phyloP scores from a whole-genome alignment of 2,329 filamentous ascomycete genomes.

The Chalaropsis thielavioides region DNA sequence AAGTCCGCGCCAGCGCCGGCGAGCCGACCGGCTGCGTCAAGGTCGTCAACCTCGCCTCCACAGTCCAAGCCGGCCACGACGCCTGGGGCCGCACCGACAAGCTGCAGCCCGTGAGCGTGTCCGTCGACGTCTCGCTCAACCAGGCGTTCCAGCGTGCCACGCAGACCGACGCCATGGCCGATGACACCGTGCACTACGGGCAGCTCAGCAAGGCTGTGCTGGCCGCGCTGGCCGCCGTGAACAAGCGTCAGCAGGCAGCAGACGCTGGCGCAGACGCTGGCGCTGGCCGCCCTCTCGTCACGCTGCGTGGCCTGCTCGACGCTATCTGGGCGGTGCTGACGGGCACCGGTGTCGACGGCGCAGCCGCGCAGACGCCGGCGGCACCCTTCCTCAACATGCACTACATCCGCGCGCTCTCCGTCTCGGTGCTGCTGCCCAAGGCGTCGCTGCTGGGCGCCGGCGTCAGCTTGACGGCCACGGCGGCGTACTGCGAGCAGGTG shows the following conservation, averaged over 20 bases:
- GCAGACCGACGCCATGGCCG: conserved; percentile 42
- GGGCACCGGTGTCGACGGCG: conserved; percentile 19
- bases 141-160: conserved; percentile 44
- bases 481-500: conserved; percentile 27
- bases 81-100: conserved; percentile 50
- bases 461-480: conserved; percentile 37
- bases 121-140: conserved; percentile 42
- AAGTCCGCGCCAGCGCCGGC: conserved; percentile 28
- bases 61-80: conserved; percentile 43
- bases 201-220: conserved; percentile 52
- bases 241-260: conserved; percentile 8
- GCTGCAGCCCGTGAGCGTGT: conserved; percentile 47
- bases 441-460: conserved; percentile 51
- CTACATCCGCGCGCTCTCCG: conserved; percentile 32
- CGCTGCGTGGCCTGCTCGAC: conserved; percentile 23
- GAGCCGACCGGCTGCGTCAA: conserved; percentile 40
- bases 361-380: conserved; percentile 13
- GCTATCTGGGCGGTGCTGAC: conserved; percentile 25
- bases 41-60: conserved; percentile 47
- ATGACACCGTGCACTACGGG: conserved; percentile 66
- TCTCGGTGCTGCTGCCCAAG: conserved; percentile 49
- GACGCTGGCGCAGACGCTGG: conserved; percentile 3
- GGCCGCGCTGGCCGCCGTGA: conserved; percentile 28
- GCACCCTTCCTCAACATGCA: conserved; percentile 24
- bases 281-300: neutral